These are phyloP conservation scores for Sungouiozyma ichnusensis DNA, from an alignment of 805 yeast species.

Conservation along the genomic window DNA sequence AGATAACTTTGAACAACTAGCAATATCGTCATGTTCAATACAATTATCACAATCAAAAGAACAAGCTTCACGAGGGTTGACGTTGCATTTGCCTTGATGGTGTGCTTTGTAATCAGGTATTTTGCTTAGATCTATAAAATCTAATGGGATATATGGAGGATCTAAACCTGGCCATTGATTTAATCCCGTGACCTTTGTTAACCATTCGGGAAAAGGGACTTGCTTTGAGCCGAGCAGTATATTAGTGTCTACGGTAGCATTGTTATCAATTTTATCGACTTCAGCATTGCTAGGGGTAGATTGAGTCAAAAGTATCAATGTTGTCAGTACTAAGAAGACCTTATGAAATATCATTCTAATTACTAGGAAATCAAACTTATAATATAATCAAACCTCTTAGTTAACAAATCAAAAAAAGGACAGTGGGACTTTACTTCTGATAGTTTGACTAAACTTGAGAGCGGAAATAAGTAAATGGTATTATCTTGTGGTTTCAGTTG, in stretches of 20 bases:
- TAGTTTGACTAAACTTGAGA: no score
- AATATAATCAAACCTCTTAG: no score
- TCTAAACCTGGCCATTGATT: slow-evolving; percentile 73
- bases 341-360: background rate
- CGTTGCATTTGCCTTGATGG: slow-evolving; percentile 49
- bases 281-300: background rate
- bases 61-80: slow-evolving; percentile 43
- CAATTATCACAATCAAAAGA: slow-evolving; percentile 84
- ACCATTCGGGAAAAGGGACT: slow-evolving; percentile 71
- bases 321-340: background rate
- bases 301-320: background rate
- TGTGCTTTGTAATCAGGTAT: slow-evolving; percentile 44
- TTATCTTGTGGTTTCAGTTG: no score
- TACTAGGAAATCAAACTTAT: no score
- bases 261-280: background rate
- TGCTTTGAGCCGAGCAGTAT: slow-evolving; percentile 7
- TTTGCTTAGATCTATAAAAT: slow-evolving; percentile 46
- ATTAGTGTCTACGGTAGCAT: slow-evolving; percentile 6
- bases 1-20: slow-evolving; percentile 60
- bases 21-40: slow-evolving; percentile 63
- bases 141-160: slow-evolving; percentile 82
- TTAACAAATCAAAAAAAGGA: no score
- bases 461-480: background rate
- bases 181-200: slow-evolving; percentile 62
- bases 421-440: no score